A percentile compares a stretch with the other conserved stretches of the same genome.
These are phyloP conservation scores for Tripterygium wilfordii DNA, from an alignment of 177 flowering plant genomes.

Conservation along the genomic window DNA sequence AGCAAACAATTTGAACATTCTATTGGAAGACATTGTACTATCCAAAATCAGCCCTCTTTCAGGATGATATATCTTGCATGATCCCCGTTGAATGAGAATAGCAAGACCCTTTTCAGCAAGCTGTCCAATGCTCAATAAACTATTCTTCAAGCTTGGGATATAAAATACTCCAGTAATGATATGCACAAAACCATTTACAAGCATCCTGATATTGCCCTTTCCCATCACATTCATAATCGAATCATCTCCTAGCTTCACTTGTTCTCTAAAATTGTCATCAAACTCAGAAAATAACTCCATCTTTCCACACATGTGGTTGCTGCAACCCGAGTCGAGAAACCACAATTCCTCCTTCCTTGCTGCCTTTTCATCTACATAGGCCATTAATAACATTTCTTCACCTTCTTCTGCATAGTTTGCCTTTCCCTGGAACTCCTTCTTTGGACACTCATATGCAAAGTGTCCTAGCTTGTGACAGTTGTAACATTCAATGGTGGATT, in stretches of 20 bases:
- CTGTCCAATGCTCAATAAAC: constrained; percentile 15
- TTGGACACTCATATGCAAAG: constrained; percentile 6
- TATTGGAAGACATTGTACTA: background rate
- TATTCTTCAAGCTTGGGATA: constrained; percentile 10
- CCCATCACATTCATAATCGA: constrained; percentile 5
- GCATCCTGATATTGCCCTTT: constrained; percentile 9
- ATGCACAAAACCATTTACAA: background rate
- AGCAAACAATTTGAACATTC: background rate
- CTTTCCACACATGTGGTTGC: constrained; percentile 20
- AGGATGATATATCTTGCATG: constrained; percentile 5
- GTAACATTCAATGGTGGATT: constrained; percentile 1
- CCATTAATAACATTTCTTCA: constrained; percentile 18
- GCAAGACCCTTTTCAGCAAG: constrained; percentile 6
- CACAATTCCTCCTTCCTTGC: constrained; percentile 11
- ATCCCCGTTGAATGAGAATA: constrained; percentile 1
- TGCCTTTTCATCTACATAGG: constrained; percentile 6
- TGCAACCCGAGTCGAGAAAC: constrained; percentile 18
- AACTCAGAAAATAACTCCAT: constrained; percentile 10
- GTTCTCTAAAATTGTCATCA: background rate
- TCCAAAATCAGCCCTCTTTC: constrained; percentile 3
- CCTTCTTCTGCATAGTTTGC: constrained; percentile 10
- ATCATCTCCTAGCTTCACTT: constrained; percentile 6
- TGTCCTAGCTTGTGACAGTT: constrained; percentile 4
- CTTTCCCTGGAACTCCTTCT: background rate
- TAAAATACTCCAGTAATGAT: constrained; percentile 4